Evolutionary conservation across 2,329 filamentous ascomycete species (phyloP), one percentile per base, ranked within the genome.

Genomic region (Podosphaera leucotricha): DNA sequence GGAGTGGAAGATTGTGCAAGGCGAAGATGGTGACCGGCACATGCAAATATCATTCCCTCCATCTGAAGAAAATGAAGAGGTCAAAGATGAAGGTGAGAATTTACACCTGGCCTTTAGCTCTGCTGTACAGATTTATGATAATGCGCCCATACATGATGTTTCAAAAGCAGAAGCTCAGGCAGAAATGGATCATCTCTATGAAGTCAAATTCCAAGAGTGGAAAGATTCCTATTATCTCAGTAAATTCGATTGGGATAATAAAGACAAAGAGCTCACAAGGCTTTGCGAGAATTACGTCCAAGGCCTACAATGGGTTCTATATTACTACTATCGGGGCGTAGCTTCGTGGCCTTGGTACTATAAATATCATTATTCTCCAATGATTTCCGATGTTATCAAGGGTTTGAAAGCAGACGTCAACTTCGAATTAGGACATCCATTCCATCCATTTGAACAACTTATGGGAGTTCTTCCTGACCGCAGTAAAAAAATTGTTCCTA

Each of bases 311-410:
- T 98, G 90, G 92, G 90, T 98, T 38, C 66, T 98, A 42, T 94
- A 80, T 61, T 98, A 98, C 65, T 98, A 98, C 62, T 98, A 98
- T 63, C 78, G 79, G 44, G 90, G 90, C 49, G 90, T 98, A 47
- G 90, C 84, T 15, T 95, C 87, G 11, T 98, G 90, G 90, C 85
- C 90, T 13, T 98, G 90, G 90, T 98, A 82, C 63, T 98, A 94
- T 61, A 69, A 70, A 48, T 98, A 93, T 61, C 92, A 98, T 62
- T 98, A 98, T 61, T 81, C 92, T 8, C 90, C 90, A 1, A 84
- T 95, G 73, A 98, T 94, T 46, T 92, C 84, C 50, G 77, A 98
- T 62, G 83, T 98, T 52, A 78, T 78, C 58, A 86, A 81, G 60
- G 90, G 90, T 20, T 65, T 98, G 41, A 73, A 74, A 41, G 90